Percentiles rank a stretch among this genome's conserved stretches.
Evolutionary conservation across 2,329 filamentous ascomycete species (phyloP).

Genomic region (Didymella pinodella): DNA sequence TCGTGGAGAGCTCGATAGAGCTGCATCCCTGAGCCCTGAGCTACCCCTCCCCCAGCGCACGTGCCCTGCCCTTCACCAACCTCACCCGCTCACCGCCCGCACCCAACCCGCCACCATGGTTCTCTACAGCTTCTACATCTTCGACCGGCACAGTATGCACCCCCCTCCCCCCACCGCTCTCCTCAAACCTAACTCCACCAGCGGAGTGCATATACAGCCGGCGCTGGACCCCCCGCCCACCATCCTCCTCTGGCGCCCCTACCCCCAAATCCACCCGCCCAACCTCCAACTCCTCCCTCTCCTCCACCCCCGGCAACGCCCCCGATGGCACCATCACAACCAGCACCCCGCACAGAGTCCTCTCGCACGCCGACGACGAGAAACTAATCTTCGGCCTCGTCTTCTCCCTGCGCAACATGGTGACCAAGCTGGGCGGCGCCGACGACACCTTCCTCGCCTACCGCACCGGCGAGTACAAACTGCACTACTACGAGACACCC

Average conservation of each 20-base stretch:
- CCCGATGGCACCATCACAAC: constrained; percentile 19
- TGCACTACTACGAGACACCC: constrained; percentile 98
- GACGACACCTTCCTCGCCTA: constrained; percentile 94
- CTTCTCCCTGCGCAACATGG: constrained; percentile 96
- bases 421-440: constrained; percentile 89
- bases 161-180: not conserved
- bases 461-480: constrained; percentile 92
- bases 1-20: not conserved
- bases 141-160: constrained; percentile 90
- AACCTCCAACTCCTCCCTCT: constrained; percentile 57
- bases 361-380: constrained; percentile 78
- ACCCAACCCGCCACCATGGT: constrained; percentile 67
- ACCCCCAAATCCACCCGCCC: constrained; percentile 58
- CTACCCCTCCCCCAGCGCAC: constrained; percentile 7
- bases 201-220: constrained; percentile 98
- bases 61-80: constrained; percentile 17
- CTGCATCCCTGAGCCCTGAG: constrained; percentile 18
- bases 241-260: constrained; percentile 43
- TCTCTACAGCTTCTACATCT: constrained; percentile 98
- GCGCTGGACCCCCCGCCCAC: constrained; percentile 72
- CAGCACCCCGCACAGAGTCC: constrained; percentile 37
- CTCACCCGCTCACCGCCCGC: constrained; percentile 2
- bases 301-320: constrained; percentile 35
- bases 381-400: constrained; percentile 98
- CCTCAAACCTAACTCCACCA: constrained; percentile 49